Evolutionary conservation across 2,329 filamentous ascomycete species (phyloP), one percentile per base, ranked within the genome.

Genomic region (Bisporella sp.): DNA sequence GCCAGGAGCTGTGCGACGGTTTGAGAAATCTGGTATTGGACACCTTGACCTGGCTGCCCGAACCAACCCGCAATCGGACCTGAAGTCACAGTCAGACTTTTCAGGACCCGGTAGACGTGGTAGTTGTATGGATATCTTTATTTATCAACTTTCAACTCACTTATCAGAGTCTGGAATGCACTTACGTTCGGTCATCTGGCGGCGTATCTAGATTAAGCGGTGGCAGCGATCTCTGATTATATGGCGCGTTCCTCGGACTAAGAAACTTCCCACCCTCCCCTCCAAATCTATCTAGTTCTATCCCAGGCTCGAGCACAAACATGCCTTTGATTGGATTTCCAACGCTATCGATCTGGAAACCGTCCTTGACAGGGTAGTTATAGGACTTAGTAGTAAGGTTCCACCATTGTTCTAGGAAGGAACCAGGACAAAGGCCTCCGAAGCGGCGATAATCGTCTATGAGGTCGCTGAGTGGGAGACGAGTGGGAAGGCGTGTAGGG

Each of bases 51-150:
- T 0, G 72, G 72, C 63, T 77, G 73, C 6, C 72, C 72, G 51
- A 76, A 78, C 72, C 70, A 76, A 6, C 70, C 66, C 2, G 70
- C 68, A 53, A 77, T 73, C 0, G 73, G 73, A 0, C 74, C 75
- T 6, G 69, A 61, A 0, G 66, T 49, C 0, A 74, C 72, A 3
- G 59, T 57, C 3, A 78, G 65, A 1, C 64, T 56, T 54, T 65
- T 66, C 5, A 62, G 55, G 4, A 77, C 73, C 21, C 67, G 57
- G 59, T 77, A 78, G 0, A 77, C 64, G 47, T 73, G 68, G 55
- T 78, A 77, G 51, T 73, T 75, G 58, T 70, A 74, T 1, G 73
- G 73, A 42, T 70, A 71, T 2, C 58, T 53, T 21, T 21, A 31
- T 12, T 33, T 3, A 21, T 31, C 45, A 31, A 3, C 9, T 30